phyloP scores from a whole-genome alignment of 1,139 yeast genomes.

The Suhomyces bokatorum region DNA sequence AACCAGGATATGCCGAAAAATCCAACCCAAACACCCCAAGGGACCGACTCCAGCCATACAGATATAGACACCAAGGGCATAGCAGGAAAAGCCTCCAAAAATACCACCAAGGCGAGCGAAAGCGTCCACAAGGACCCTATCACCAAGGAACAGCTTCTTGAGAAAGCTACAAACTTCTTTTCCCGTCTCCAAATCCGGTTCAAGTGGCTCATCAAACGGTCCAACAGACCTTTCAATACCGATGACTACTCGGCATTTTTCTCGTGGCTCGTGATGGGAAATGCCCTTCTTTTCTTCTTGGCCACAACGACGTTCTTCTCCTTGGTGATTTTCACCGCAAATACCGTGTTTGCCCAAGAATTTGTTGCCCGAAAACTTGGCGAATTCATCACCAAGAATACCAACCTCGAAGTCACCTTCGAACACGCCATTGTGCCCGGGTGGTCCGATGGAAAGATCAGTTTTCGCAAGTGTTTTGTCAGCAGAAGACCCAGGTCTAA shows the following conservation, averaged over 20 bases:
- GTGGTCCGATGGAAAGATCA: conserved; percentile 86
- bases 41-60: too few relatives aligned
- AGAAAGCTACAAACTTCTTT: conserved; percentile 49
- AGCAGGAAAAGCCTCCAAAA: background rate
- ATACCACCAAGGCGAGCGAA: background rate
- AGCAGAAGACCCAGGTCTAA: conserved; percentile 72
- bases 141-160: conserved; percentile 54
- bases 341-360: conserved; percentile 90
- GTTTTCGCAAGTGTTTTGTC: conserved; percentile 82
- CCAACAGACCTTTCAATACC: conserved; percentile 69
- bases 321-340: conserved; percentile 69
- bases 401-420: conserved; percentile 84
- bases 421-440: conserved; percentile 95
- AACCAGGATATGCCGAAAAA: background rate
- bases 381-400: conserved; percentile 76
- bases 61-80: too few relatives aligned
- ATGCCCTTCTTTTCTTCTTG: conserved; percentile 69
- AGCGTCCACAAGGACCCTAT: conserved; percentile 8
- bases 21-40: too few relatives aligned
- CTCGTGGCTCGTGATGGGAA: conserved; percentile 89
- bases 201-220: conserved; percentile 65
- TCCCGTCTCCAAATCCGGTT: conserved; percentile 57
- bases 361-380: conserved; percentile 81
- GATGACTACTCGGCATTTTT: conserved; percentile 89
- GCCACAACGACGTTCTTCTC: conserved; percentile 93